Conservation (phyloP, 1,284 basidiomycete species). For the Cerrena zonata region DNA sequence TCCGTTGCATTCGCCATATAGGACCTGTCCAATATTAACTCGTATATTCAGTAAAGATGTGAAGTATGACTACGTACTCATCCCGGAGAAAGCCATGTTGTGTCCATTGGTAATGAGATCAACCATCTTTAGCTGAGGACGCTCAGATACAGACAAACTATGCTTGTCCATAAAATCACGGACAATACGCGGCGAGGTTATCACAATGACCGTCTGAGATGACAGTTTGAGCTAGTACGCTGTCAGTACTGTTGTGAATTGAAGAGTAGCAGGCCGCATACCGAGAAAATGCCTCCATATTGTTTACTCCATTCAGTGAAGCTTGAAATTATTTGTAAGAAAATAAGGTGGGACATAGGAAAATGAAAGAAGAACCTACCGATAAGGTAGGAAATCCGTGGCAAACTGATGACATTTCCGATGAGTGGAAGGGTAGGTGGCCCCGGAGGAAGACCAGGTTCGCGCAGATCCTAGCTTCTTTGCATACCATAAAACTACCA, state of each 20-base stretch:
- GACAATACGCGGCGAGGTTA: conserved; percentile 20
- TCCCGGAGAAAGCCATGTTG: conserved; percentile 3
- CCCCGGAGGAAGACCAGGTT: conserved; percentile 1
- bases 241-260: background rate
- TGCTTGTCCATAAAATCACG: conserved; percentile 21
- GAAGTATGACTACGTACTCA: background rate
- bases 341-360: background rate
- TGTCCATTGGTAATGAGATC: background rate
- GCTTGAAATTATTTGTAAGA: background rate
- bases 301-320: conserved; percentile 6
- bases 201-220: conserved; percentile 26
- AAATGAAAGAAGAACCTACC: background rate
- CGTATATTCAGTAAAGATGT: background rate
- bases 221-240: conserved; percentile 13
- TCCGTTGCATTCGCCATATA: conserved; percentile 29
- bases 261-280: background rate
- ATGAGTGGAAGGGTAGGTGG: background rate
- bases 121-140: background rate
- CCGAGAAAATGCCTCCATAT: conserved; percentile 8
- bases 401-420: background rate
- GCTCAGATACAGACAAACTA: conserved; percentile 16
- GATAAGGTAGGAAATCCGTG: background rate
- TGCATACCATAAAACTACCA: background rate
- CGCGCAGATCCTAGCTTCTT: background rate
- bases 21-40: conserved; percentile 11